These are phyloP conservation scores for Rhodotorula taiwanensis DNA, from an alignment of 768 basidiomycete genomes.

Conservation along the genomic window DNA sequence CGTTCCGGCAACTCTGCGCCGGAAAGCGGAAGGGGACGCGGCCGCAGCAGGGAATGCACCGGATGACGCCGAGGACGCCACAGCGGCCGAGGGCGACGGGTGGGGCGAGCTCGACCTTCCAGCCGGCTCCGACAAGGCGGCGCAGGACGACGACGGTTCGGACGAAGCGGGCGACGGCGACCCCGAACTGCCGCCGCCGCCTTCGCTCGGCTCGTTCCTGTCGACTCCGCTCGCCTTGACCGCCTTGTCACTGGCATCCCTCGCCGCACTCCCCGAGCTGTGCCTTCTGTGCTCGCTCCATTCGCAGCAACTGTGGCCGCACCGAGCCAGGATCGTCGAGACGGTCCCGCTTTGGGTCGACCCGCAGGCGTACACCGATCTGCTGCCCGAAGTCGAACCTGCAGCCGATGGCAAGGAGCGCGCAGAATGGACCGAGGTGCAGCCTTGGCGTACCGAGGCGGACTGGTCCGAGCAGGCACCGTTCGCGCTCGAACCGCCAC, in stretches of 20 bases:
- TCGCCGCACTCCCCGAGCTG: slow-evolving; percentile 57
- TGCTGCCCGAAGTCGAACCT: slow-evolving; percentile 61
- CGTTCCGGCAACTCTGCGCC: slow-evolving; percentile 50
- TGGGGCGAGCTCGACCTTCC: slow-evolving; percentile 24
- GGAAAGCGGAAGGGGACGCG: no score
- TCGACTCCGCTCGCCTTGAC: slow-evolving; percentile 53
- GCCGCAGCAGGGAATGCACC: slow-evolving; percentile 48
- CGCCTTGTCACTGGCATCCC: slow-evolving; percentile 62
- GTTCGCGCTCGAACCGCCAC: slow-evolving; percentile 7
- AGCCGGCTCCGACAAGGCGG: not conserved
- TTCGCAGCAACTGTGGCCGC: slow-evolving; percentile 56
- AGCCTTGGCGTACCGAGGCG: slow-evolving; percentile 5
- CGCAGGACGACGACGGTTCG: slow-evolving; percentile 32
- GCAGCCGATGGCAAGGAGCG: slow-evolving; percentile 47
- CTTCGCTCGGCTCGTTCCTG: slow-evolving; percentile 60
- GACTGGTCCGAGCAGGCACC: slow-evolving; percentile 22
- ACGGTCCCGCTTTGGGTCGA: slow-evolving; percentile 66
- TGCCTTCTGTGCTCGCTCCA: slow-evolving; percentile 58
- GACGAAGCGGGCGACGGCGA: slow-evolving; percentile 41
- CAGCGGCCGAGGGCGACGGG: slow-evolving; percentile 32
- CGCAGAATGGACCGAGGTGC: slow-evolving; percentile 40
- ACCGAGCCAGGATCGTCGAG: slow-evolving; percentile 63
- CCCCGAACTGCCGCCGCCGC: not conserved
- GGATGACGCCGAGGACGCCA: slow-evolving; percentile 43
- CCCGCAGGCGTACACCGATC: slow-evolving; percentile 56